These are phyloP conservation scores for Trichoderma pleuroti DNA, from an alignment of 2,329 filamentous ascomycete species.

Conservation along the genomic window DNA sequence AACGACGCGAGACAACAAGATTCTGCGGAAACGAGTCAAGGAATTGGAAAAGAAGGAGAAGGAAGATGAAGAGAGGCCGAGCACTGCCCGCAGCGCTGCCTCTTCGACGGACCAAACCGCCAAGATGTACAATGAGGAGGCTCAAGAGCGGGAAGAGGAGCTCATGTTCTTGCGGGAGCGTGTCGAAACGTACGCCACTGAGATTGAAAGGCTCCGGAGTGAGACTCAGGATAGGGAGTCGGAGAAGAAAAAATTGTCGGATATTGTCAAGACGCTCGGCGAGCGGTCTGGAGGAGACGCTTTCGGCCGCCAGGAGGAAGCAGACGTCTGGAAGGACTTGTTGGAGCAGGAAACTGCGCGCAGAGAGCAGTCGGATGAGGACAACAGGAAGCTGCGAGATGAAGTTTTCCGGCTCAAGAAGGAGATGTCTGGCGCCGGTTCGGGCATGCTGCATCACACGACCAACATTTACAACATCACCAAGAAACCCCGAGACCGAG, in stretches of 20 bases:
- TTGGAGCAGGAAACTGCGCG: conserved; percentile 87
- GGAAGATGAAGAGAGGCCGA: conserved; percentile 60
- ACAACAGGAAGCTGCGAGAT: conserved; percentile 78
- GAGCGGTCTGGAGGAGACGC: conserved; percentile 49
- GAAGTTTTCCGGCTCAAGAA: conserved; percentile 73
- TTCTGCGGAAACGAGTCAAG: conserved; percentile 73
- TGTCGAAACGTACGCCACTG: conserved; percentile 76
- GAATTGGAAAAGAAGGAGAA: conserved; percentile 80
- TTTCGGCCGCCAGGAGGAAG: conserved; percentile 56
- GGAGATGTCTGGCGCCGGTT: conserved; percentile 41
- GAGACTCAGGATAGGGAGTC: conserved; percentile 76
- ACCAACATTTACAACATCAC: conserved; percentile 66
- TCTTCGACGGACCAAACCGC: conserved; percentile 58
- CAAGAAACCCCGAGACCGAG: conserved; percentile 45
- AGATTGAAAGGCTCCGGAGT: conserved; percentile 76
- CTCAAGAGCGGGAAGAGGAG: conserved; percentile 76
- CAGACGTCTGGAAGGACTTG: conserved; percentile 93
- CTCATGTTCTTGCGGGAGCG: conserved; percentile 79
- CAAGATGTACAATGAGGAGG: conserved; percentile 55
- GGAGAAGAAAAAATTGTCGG: conserved; percentile 81
- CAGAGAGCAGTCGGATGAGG: conserved; percentile 85
- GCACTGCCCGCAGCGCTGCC: conserved; percentile 53
- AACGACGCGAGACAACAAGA: conserved; percentile 85
- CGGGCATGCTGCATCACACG: conserved; percentile 49
- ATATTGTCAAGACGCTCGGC: conserved; percentile 62